Percentiles rank a stretch among this genome's conserved stretches.
Conservation (phyloP, 1,284 basidiomycete species). For the Ustilago xerochloae region DNA sequence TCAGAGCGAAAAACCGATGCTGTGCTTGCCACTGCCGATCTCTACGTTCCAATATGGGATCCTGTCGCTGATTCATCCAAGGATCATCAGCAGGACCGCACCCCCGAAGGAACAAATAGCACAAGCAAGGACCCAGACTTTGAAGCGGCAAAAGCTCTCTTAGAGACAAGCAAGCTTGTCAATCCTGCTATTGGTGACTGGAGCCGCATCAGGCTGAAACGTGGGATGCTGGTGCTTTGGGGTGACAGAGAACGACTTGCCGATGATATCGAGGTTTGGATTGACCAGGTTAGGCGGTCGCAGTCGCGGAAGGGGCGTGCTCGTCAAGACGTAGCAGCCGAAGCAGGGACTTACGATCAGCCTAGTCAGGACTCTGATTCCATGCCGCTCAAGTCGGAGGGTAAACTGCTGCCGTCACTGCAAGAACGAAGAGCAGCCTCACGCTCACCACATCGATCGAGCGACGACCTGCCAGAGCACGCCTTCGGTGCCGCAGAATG, state of each 20-base stretch:
- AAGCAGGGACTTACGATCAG: slow-evolving; percentile 10
- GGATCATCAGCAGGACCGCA: too few species aligned
- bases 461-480: background rate
- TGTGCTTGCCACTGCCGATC: slow-evolving; percentile 38
- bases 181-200: slow-evolving; percentile 63
- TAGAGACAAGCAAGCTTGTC: slow-evolving; percentile 56
- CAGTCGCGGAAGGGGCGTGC: slow-evolving; percentile 3
- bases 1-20: slow-evolving; percentile 50
- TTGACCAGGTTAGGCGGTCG: slow-evolving; percentile 35
- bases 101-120: slow-evolving; percentile 3
- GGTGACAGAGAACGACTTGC: slow-evolving; percentile 63
- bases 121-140: slow-evolving; percentile 25
- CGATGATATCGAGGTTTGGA: slow-evolving; percentile 62
- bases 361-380: slow-evolving; percentile 39
- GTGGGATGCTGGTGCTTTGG: slow-evolving; percentile 61
- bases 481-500: slow-evolving; percentile 23
- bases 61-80: background rate
- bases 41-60: slow-evolving; percentile 49
- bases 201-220: slow-evolving; percentile 49
- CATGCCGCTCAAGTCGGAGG: too few species aligned
- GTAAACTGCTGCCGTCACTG: slow-evolving; percentile 8
- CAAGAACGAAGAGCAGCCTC: slow-evolving; percentile 41
- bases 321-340: background rate
- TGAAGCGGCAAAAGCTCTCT: slow-evolving; percentile 19
- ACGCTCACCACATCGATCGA: slow-evolving; percentile 21